These are phyloP conservation scores for Allomyces macrogynus DNA, from an alignment of 192 early-diverging fungal genomes.

Conservation along the genomic window DNA sequence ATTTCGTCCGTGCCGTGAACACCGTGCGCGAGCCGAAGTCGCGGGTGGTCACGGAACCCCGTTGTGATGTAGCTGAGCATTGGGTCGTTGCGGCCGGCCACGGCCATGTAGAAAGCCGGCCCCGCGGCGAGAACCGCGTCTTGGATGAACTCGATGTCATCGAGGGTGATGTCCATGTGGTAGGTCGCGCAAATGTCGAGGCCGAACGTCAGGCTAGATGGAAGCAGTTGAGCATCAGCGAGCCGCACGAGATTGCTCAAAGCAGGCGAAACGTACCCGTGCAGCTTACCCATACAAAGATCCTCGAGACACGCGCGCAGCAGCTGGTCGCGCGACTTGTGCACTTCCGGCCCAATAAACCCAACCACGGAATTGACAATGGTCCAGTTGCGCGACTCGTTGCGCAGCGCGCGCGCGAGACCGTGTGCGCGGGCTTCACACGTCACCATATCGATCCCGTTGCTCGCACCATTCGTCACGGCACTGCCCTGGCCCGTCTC, in stretches of 20 bases:
- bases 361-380: not conserved
- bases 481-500: conserved; percentile 2
- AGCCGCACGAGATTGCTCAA: no score
- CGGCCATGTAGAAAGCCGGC: not conserved
- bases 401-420: not conserved
- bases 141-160: not conserved
- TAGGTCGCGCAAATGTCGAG: conserved; percentile 1
- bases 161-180: not conserved
- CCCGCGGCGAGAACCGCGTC: not conserved
- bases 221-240: no score
- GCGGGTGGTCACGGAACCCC: not conserved
- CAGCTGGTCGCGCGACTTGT: not conserved
- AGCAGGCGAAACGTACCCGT: not conserved
- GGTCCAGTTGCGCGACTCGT: not conserved
- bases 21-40: not conserved
- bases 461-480: not conserved
- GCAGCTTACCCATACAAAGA: not conserved
- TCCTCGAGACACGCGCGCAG: conserved; percentile 3
- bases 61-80: conserved; percentile 1
- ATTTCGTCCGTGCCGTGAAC: not conserved
- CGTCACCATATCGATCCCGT: conserved; percentile 1
- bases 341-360: conserved; percentile 2
- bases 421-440: not conserved
- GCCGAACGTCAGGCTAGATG: not conserved
- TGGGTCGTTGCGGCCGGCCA: not conserved